Evolutionary conservation across 495 filamentous ascomycete genomes (phyloP), one percentile per base, ranked within the genome.

Genomic region (Penicillium ucsense): DNA sequence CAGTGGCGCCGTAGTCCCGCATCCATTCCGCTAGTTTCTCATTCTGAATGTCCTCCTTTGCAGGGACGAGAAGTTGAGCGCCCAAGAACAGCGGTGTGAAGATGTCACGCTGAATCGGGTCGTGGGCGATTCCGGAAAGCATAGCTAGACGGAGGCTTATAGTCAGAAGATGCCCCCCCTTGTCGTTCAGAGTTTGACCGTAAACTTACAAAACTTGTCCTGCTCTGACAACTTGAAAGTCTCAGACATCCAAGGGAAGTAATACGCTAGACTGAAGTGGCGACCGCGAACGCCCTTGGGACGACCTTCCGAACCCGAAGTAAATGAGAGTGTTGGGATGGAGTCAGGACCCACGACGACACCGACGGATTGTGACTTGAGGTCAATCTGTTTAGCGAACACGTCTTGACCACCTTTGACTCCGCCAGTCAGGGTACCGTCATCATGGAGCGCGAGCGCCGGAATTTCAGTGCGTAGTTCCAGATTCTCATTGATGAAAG

Each of bases 11-110:
- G 56, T 89, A 78, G 45, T 86, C 77, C 40, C 73, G 74, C 82
- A 96, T 90, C 92, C 92, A 96, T 55, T 94, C 86, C 3, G 88
- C 89, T 12, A 98, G 74, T 49, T 76, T 82, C 65, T 95, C 90
- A 57, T 95, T 85, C 42, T 84, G 79, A 35, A 98, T 98, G 56
- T 89, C 82, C 46, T 94, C 91, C 20, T 79, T 79, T 4, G 84
- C 78, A 1, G 91, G 91, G 2, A 95, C 83, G 11, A 96, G 64
- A 0, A 97, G 64, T 57, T 86, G 78, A 0, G 88, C 89, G 27
- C 88, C 89, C 11, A 94, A 69, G 71, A 92, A 96, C 6, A 96
- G 73, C 0, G 92, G 91, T 0, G 87, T 97, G 66, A 97, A 95
- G 28, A 96, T 91, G 64, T 97, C 91, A 56, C 88, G 65, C 59